Conservation (phyloP, 768 basidiomycete species). For the Rhodosporidiobolus sp. region DNA sequence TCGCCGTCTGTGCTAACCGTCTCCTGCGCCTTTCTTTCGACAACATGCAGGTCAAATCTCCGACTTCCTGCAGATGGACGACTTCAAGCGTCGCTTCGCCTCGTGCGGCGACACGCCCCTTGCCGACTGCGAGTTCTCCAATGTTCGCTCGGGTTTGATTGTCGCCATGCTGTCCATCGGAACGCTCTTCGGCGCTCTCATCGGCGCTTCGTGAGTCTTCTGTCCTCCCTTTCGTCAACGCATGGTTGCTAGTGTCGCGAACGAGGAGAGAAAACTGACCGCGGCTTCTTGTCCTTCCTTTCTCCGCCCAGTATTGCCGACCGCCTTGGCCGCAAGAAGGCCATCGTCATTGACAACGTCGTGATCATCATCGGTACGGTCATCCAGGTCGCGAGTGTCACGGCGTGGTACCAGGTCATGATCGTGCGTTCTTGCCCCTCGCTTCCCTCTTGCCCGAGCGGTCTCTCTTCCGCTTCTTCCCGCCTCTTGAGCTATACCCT, state of each 20-base stretch:
- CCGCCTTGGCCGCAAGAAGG: constrained; percentile 62
- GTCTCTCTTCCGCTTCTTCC: background rate
- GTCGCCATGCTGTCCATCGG: constrained; percentile 70
- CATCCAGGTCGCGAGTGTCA: constrained; percentile 57
- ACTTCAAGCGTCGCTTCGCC: constrained; percentile 66
- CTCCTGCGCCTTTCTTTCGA: background rate
- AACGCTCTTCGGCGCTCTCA: constrained; percentile 62
- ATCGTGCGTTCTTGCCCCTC: constrained; percentile 33
- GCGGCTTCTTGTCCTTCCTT: constrained; percentile 60
- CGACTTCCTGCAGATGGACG: constrained; percentile 59
- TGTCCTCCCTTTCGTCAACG: too few relatives aligned
- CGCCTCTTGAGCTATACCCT: background rate
- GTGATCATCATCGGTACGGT: constrained; percentile 61
- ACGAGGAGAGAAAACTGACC: too few relatives aligned
- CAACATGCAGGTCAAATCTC: constrained; percentile 66
- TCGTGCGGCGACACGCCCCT: constrained; percentile 52
- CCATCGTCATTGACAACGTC: constrained; percentile 61
- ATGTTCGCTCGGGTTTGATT: constrained; percentile 60
- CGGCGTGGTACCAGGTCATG: constrained; percentile 63
- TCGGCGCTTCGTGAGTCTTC: constrained; percentile 60
- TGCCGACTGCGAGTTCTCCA: constrained; percentile 57
- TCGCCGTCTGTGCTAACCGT: too few relatives aligned
- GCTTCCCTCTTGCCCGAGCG: background rate
- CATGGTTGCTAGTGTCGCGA: too few relatives aligned
- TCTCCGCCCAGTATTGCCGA: constrained; percentile 58